These are phyloP conservation scores for Didymella exigua DNA, from an alignment of 2,329 filamentous ascomycete species.

Conservation along the genomic window DNA sequence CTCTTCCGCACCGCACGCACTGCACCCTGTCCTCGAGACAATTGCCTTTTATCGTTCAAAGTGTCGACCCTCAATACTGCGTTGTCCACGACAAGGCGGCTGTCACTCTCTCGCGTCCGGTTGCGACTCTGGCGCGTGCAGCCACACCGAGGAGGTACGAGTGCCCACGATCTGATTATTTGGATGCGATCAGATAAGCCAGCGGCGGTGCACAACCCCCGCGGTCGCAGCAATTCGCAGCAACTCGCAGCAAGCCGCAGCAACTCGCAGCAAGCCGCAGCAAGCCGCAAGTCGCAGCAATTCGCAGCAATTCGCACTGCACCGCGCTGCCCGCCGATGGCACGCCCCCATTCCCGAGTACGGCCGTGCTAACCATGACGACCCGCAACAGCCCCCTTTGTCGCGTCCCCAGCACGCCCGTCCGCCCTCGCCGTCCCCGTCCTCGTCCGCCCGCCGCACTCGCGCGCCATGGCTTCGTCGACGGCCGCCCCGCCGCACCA, in stretches of 20 bases:
- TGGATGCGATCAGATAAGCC: slow-evolving; percentile 13
- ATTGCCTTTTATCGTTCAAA: slow-evolving; percentile 2
- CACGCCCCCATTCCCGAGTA: not conserved
- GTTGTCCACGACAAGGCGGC: slow-evolving; percentile 18
- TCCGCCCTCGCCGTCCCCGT: too few relatives aligned
- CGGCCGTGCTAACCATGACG: slow-evolving; percentile 22
- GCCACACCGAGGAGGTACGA: slow-evolving; percentile 13
- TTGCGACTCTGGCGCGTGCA: slow-evolving; percentile 19
- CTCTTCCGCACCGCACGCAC: not conserved
- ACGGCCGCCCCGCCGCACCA: slow-evolving; percentile 30
- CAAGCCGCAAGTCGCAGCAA: slow-evolving; percentile 14
- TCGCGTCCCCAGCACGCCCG: slow-evolving; percentile 7
- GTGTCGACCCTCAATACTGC: slow-evolving; percentile 13
- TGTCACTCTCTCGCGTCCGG: slow-evolving; percentile 13
- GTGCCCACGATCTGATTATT: slow-evolving; percentile 23
- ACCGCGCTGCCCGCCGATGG: slow-evolving; percentile 1
- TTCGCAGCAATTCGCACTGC: too few relatives aligned
- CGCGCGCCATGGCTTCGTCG: slow-evolving; percentile 15
- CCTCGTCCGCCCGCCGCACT: slow-evolving; percentile 5
- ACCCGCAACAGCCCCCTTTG: slow-evolving; percentile 11
- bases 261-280: too few relatives aligned
- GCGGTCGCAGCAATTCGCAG: slow-evolving; percentile 9
- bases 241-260: too few relatives aligned
- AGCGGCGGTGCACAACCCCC: slow-evolving; percentile 9
- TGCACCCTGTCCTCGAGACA: not conserved